Conservation (phyloP, 371 early-diverging fungal genomes). For the Blakeslea trispora region DNA sequence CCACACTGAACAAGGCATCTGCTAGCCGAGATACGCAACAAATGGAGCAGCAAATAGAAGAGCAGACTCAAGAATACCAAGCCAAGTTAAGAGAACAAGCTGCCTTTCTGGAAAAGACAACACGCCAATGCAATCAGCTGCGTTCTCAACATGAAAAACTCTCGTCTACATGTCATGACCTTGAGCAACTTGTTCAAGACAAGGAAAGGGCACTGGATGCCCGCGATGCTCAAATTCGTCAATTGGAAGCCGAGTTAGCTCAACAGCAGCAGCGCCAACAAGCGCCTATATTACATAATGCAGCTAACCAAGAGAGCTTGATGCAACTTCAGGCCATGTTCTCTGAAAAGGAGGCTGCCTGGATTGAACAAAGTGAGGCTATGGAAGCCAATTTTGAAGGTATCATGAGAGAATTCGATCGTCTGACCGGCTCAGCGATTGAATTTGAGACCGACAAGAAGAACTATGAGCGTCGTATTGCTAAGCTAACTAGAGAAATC, state of each 20-base stretch:
- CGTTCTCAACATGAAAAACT: conserved; percentile 36
- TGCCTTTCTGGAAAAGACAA: conserved; percentile 39
- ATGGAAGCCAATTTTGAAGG: conserved; percentile 60
- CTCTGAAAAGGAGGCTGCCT: conserved; percentile 40
- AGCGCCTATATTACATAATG: neutral
- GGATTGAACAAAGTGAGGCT: conserved; percentile 42
- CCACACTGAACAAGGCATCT: conserved; percentile 37
- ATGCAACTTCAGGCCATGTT: conserved; percentile 37
- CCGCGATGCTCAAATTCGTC: conserved; percentile 40
- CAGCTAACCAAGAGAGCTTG: conserved; percentile 7
- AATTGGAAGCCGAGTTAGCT: conserved; percentile 31
- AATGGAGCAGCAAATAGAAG: conserved; percentile 44
- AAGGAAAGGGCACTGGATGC: conserved; percentile 42
- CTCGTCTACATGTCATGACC: conserved; percentile 33
- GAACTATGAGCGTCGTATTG: conserved; percentile 49
- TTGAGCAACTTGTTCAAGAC: conserved; percentile 43
- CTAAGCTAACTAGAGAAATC: conserved; percentile 32
- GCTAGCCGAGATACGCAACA: neutral
- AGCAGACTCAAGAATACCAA: conserved; percentile 46
- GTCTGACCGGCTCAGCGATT: conserved; percentile 54
- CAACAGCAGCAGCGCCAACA: neutral
- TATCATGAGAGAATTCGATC: conserved; percentile 58
- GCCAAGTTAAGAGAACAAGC: conserved; percentile 51
- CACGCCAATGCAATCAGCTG: conserved; percentile 26
- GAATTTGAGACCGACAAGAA: conserved; percentile 54